Evolutionary conservation across 768 basidiomycete genomes (phyloP).

Genomic region (Cyathus striatus): DNA sequence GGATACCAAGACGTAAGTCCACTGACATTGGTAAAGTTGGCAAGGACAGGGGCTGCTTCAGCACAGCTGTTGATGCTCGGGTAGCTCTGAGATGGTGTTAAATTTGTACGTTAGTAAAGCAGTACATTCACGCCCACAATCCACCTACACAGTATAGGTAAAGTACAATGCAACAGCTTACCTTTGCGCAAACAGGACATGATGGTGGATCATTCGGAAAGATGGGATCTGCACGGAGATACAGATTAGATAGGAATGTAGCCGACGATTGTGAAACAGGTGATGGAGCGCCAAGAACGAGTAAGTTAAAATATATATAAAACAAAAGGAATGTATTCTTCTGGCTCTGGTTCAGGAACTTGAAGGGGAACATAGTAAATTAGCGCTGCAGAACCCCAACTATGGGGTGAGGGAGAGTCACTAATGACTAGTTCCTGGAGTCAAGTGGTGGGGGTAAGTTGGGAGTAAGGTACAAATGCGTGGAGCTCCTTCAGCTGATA

Average conservation of each 20-base stretch:
- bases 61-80: slow-evolving; percentile 51
- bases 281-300: slow-evolving; percentile 11
- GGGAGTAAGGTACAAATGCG: no score
- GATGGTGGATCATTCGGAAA: slow-evolving; percentile 55
- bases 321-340: no score
- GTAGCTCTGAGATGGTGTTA: slow-evolving; percentile 35
- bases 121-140: not conserved
- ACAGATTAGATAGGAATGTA: slow-evolving; percentile 3
- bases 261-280: slow-evolving; percentile 14
- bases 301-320: slow-evolving; percentile 14
- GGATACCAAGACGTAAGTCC: not conserved
- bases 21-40: slow-evolving; percentile 50
- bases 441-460: no score
- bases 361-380: no score
- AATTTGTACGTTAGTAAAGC: not conserved
- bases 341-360: no score
- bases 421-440: no score
- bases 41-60: slow-evolving; percentile 49
- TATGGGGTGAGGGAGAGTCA: no score
- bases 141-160: not conserved
- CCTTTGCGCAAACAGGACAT: slow-evolving; percentile 52
- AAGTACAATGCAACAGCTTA: slow-evolving; percentile 12
- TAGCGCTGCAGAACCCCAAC: no score
- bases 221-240: slow-evolving; percentile 28
- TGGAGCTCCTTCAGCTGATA: no score